phyloP scores from a whole-genome alignment of 306 rosid genomes.

The Sophora flavescens region DNA sequence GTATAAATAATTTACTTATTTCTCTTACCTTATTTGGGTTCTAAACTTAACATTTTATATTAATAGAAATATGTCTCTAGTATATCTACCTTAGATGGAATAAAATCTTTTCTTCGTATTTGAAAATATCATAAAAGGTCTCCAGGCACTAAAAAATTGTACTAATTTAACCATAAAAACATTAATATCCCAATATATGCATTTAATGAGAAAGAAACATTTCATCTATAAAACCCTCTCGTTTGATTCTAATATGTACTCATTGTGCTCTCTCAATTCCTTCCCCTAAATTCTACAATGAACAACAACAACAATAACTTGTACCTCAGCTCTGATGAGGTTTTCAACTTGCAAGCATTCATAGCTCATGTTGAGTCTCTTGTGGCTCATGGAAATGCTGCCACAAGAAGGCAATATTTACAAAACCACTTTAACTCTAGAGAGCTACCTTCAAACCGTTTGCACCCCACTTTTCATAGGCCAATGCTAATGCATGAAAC shows the following conservation, averaged over 20 bases:
- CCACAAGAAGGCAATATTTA: not conserved
- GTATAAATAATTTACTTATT: too few species aligned
- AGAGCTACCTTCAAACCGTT: not conserved
- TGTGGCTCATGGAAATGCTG: not conserved
- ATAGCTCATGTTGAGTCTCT: not conserved
- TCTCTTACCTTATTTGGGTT: too few species aligned
- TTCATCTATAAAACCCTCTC: not conserved
- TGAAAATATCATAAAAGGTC: too few species aligned
- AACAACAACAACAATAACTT: too few species aligned
- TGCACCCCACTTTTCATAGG: not conserved
- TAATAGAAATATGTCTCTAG: too few species aligned
- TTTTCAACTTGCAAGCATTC: not conserved
- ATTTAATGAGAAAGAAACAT: not conserved
- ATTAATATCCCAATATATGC: not conserved
- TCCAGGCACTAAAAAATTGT: too few species aligned
- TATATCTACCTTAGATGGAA: too few species aligned
- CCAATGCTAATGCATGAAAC: not conserved
- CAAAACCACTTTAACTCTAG: not conserved
- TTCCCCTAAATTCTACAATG: not conserved
- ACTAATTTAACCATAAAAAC: too few species aligned
- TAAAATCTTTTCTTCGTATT: too few species aligned
- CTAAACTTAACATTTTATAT: too few species aligned
- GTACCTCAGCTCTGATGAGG: not conserved
- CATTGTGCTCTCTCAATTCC: not conserved
- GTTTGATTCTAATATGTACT: not conserved